phyloP scores from a whole-genome alignment of 2,329 filamentous ascomycete species.

The Albifimbria verrucaria region DNA sequence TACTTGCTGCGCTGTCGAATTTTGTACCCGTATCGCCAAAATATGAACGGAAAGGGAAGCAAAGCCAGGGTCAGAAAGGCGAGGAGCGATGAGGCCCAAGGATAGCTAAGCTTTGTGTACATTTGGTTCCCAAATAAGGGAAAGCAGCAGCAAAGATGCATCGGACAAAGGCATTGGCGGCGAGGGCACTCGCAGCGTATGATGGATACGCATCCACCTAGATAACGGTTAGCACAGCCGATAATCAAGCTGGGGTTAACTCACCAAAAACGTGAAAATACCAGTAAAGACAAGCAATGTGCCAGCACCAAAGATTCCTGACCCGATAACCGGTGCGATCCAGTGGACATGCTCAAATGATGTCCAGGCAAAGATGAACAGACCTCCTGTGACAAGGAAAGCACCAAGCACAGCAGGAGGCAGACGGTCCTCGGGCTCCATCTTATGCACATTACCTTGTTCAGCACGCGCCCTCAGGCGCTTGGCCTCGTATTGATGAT shows the following conservation, averaged over 20 bases:
- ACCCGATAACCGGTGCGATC: constrained; percentile 73
- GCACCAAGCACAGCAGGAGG: constrained; percentile 74
- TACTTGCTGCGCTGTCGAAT: constrained; percentile 54
- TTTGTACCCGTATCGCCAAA: constrained; percentile 57
- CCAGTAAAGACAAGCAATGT: constrained; percentile 77
- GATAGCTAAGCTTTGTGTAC: constrained; percentile 66
- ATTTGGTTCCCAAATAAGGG: constrained; percentile 72
- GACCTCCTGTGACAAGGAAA: constrained; percentile 70
- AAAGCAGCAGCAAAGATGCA: constrained; percentile 78
- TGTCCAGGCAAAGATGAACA: constrained; percentile 91
- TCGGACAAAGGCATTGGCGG: constrained; percentile 78
- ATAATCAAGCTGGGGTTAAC: constrained; percentile 20
- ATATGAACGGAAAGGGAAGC: constrained; percentile 62
- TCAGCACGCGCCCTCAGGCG: constrained; percentile 30
- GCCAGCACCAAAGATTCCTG: constrained; percentile 65
- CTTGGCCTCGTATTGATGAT: constrained; percentile 55
- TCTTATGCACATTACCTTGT: constrained; percentile 39
- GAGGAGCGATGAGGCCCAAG: constrained; percentile 64
- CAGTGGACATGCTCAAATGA: constrained; percentile 71
- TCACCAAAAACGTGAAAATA: constrained; percentile 83
- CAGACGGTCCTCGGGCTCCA: constrained; percentile 76
- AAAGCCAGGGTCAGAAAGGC: constrained; percentile 53
- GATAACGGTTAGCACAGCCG: neutral
- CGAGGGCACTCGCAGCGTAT: constrained; percentile 74
- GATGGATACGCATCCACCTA: constrained; percentile 72